These are phyloP conservation scores for Lepiota subincarnata DNA, from an alignment of 768 basidiomycete species.

Conservation along the genomic window DNA sequence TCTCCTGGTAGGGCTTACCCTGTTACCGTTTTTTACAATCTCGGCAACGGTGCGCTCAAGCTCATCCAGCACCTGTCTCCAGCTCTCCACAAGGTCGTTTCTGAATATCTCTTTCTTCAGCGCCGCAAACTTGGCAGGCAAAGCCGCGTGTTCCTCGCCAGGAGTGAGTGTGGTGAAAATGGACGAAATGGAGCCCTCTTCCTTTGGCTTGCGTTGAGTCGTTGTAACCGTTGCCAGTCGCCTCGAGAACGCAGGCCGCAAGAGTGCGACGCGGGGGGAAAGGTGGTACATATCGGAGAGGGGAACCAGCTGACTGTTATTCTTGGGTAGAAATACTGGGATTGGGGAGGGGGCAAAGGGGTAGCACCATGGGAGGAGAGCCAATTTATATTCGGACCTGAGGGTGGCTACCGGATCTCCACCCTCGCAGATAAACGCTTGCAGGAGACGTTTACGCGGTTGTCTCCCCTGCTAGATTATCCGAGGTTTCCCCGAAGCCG, in stretches of 20 bases:
- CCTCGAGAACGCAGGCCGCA: background rate
- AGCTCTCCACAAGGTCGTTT: slow-evolving; percentile 45
- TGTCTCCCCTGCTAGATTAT: background rate
- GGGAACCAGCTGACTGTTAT: too few species aligned
- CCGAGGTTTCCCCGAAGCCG: background rate
- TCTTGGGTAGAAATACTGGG: too few species aligned
- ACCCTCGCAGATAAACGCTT: too few species aligned
- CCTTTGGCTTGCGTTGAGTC: slow-evolving; percentile 24
- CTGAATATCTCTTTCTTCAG: slow-evolving; percentile 58
- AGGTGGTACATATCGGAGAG: slow-evolving; percentile 1
- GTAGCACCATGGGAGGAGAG: too few species aligned
- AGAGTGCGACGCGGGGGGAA: background rate
- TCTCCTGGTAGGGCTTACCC: slow-evolving; percentile 32
- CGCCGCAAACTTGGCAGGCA: slow-evolving; percentile 49
- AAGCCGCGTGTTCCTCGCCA: slow-evolving; percentile 27
- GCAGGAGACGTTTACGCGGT: too few species aligned
- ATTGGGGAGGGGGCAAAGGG: background rate
- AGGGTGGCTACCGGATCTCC: too few species aligned
- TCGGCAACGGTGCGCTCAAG: slow-evolving; percentile 42
- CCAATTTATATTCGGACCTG: too few species aligned
- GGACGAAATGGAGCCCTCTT: slow-evolving; percentile 35
- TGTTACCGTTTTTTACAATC: slow-evolving; percentile 43
- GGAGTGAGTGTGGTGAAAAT: slow-evolving; percentile 35
- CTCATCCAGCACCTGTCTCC: slow-evolving; percentile 53
- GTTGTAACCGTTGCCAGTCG: slow-evolving; percentile 7